Percentiles rank a stretch among this genome's conserved stretches.
Evolutionary conservation across 2,329 filamentous ascomycete genomes (phyloP).

Genomic region (Penicillium paneum): DNA sequence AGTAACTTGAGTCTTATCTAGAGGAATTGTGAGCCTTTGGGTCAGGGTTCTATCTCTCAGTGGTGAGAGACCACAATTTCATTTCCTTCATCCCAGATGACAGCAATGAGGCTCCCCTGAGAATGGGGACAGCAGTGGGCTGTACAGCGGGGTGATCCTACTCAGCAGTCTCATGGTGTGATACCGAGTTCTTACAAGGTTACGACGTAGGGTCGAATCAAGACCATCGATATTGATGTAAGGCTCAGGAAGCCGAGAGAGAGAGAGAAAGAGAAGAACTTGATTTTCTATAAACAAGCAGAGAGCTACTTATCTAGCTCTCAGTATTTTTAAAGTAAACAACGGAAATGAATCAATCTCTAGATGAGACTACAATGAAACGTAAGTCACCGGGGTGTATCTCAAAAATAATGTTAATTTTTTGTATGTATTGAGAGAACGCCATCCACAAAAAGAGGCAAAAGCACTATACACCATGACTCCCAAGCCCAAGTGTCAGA

Average conservation of each 20-base stretch:
- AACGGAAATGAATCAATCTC: neutral
- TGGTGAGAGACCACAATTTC: neutral
- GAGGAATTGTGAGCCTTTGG: neutral
- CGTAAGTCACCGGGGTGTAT: neutral
- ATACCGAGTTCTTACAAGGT: constrained; percentile 1
- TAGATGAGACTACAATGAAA: neutral
- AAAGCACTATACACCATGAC: neutral
- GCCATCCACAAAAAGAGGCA: neutral
- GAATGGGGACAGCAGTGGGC: neutral
- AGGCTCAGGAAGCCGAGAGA: no score
- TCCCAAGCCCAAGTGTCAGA: neutral
- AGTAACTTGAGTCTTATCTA: neutral
- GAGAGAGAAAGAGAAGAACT: no score
- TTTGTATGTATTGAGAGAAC: neutral
- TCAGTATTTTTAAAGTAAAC: no score
- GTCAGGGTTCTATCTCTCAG: neutral
- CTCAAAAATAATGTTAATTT: neutral
- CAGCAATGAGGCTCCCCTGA: neutral
- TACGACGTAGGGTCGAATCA: neutral
- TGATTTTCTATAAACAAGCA: no score
- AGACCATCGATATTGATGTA: neutral
- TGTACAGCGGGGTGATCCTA: neutral
- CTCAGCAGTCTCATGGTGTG: neutral
- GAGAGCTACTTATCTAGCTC: no score
- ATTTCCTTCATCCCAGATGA: neutral